Base-by-base conservation (phyloP, 1,284 basidiomycete genomes). In the Pterulicium gracile region DNA sequence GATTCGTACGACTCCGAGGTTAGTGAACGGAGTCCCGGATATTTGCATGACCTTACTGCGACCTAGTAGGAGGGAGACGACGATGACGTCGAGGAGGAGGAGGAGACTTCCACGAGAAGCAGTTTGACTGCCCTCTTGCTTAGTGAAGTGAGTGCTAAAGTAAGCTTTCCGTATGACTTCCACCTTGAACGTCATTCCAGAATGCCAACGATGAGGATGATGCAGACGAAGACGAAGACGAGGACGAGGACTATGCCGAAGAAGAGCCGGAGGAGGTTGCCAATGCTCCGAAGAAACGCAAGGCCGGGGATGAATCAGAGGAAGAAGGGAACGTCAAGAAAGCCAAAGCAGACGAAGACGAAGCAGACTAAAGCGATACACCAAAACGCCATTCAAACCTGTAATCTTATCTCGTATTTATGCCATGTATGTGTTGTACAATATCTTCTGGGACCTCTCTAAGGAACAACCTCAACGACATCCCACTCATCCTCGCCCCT, bases 401-500 rank as follows among this genome's bases (percentile, higher is more conserved):
- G 52, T 49, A 56, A 53, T 54, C 55, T 52, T 47, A 50, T 47
- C 49, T 51, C 32, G 27, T 41, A 21, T 50, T 44, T 43, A 39
- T 32, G 48, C 27, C 48, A 21, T 32, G 43, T 50, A 46, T 45
- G 45, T 43, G 45, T 27, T 50, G 17, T 54, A 46, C 50, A 49
- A 32, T 42, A 36, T 47, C 42, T 48, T 49, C 49, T 52, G 51
- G 48, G 51, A 53, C 41, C 50, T 45, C 34, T 22, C 42, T 45
- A 85, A 3, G 82, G 81, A 12, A 79, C 78, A 5, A 81, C 48
- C 34, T 68, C 64, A 50, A 72, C 66, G 54, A 78, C 77, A 44
- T 62, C 59, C 74, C 82, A 84, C 34, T 56, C 57, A 3, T 65
- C 60, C 47, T 62, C 57, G 49, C 58, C 61, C 20, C 57, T 61